Evolutionary conservation across 1,139 yeast genomes (phyloP).

Genomic region (Hemisphaericaspora xylofermentans): DNA sequence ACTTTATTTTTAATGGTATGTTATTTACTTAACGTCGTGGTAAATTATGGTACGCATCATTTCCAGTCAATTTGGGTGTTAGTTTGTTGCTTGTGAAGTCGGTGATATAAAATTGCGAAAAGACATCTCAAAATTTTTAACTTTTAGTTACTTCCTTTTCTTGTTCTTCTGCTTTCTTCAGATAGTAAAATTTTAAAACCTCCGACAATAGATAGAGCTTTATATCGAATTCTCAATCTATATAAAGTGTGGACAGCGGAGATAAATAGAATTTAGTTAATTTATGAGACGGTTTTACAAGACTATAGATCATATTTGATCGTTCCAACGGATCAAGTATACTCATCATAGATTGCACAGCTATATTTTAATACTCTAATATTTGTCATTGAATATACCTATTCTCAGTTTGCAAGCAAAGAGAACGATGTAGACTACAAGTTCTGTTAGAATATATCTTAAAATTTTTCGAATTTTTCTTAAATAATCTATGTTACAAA

Average conservation of each 20-base stretch:
- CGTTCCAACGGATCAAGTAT: background rate
- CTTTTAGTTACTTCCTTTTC: conserved; percentile 5
- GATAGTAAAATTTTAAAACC: conserved; percentile 28
- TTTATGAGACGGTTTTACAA: conserved; percentile 3
- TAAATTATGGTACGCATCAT: background rate
- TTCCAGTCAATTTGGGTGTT: background rate
- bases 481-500: conserved; percentile 7
- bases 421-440: no score
- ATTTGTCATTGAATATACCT: no score
- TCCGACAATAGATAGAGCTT: conserved; percentile 65
- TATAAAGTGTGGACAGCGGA: conserved; percentile 74
- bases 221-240: conserved; percentile 37
- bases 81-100: no score
- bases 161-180: conserved; percentile 16
- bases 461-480: conserved; percentile 1
- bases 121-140: no score
- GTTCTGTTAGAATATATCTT: background rate
- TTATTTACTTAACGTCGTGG: background rate
- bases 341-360: conserved; percentile 5
- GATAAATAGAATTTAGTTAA: conserved; percentile 33
- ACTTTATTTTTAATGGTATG: background rate
- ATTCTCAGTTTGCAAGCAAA: no score
- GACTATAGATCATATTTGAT: background rate
- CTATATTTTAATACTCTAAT: no score
- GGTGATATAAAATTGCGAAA: no score